These are phyloP conservation scores for Monosiga brevicollis DNA, from an alignment of 78 protist species.

Conservation along the genomic window DNA sequence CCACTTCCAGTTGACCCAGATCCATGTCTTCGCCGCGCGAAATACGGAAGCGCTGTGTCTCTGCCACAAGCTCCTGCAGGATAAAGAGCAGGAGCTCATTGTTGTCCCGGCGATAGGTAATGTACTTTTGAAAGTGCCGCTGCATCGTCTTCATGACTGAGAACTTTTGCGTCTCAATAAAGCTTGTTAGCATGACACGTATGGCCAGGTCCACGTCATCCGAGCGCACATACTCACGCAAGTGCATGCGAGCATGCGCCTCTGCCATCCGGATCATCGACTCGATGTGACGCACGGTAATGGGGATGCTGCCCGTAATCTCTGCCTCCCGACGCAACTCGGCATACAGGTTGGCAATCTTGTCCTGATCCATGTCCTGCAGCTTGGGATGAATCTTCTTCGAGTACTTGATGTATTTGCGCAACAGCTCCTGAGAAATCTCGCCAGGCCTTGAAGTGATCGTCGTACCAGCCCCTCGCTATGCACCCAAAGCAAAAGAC, in stretches of 20 bases:
- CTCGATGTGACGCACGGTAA: constrained; percentile 93
- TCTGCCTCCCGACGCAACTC: constrained; percentile 83
- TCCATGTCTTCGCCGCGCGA: no score
- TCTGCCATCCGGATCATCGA: constrained; percentile 87
- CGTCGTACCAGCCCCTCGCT: neutral
- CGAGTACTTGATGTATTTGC: constrained; percentile 83
- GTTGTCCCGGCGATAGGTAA: constrained; percentile 55
- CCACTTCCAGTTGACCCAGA: no score
- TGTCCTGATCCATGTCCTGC: constrained; percentile 43
- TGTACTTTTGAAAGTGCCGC: constrained; percentile 38
- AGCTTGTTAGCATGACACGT: constrained; percentile 70
- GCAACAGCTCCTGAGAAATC: constrained; percentile 75
- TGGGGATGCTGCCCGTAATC: constrained; percentile 67
- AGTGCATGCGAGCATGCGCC: constrained; percentile 93
- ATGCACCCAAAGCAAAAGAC: neutral
- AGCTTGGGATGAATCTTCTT: constrained; percentile 30
- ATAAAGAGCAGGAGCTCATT: constrained; percentile 59
- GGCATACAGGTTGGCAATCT: constrained; percentile 65
- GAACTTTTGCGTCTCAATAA: constrained; percentile 79
- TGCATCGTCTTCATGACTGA: constrained; percentile 30
- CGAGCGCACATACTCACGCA: constrained; percentile 55
- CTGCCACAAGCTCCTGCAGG: constrained; percentile 27
- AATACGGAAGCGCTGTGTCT: neutral
- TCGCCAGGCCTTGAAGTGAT: no score
- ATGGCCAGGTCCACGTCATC: constrained; percentile 83